phyloP scores from a whole-genome alignment of 1,139 yeast species.

The Hansenula lynferdii region DNA sequence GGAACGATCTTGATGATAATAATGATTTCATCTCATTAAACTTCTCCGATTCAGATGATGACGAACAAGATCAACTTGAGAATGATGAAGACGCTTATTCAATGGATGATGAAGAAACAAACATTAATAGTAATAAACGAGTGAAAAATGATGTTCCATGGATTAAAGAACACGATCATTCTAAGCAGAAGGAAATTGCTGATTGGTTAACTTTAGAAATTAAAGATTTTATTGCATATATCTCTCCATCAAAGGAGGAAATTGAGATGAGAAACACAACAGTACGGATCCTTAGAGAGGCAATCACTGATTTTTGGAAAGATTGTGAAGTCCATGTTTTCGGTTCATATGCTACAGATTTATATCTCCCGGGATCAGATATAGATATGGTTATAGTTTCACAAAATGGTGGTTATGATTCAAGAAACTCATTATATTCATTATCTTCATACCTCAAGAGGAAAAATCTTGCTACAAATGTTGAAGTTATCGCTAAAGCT shows the following conservation, averaged over 20 bases:
- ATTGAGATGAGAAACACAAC: slow-evolving; percentile 65
- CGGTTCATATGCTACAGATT: slow-evolving; percentile 94
- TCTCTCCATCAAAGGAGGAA: slow-evolving; percentile 81
- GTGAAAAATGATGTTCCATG: slow-evolving; percentile 60
- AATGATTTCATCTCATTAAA: slow-evolving; percentile 61
- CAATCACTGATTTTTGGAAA: slow-evolving; percentile 67
- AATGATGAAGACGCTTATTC: slow-evolving; percentile 32
- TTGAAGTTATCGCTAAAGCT: slow-evolving; percentile 88
- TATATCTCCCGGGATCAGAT: slow-evolving; percentile 94
- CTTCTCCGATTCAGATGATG: slow-evolving; percentile 30
- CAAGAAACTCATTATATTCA: slow-evolving; percentile 64
- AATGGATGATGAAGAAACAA: slow-evolving; percentile 23
- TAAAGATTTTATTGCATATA: slow-evolving; percentile 77
- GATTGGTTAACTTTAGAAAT: slow-evolving; percentile 90
- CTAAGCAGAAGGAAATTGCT: slow-evolving; percentile 68
- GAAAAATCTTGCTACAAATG: slow-evolving; percentile 58
- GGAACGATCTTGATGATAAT: slow-evolving; percentile 26
- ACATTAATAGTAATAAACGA: slow-evolving; percentile 12
- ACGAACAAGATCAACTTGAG: slow-evolving; percentile 24
- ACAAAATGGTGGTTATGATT: slow-evolving; percentile 57
- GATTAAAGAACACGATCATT: slow-evolving; percentile 73
- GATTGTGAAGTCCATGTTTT: slow-evolving; percentile 82
- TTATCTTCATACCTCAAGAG: slow-evolving; percentile 67
- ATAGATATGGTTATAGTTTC: slow-evolving; percentile 91
- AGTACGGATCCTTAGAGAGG: slow-evolving; percentile 52